Evolutionary conservation across 2,329 filamentous ascomycete genomes (phyloP), one percentile per base, ranked within the genome.

Genomic region (Rhytidhysteron rufulum): DNA sequence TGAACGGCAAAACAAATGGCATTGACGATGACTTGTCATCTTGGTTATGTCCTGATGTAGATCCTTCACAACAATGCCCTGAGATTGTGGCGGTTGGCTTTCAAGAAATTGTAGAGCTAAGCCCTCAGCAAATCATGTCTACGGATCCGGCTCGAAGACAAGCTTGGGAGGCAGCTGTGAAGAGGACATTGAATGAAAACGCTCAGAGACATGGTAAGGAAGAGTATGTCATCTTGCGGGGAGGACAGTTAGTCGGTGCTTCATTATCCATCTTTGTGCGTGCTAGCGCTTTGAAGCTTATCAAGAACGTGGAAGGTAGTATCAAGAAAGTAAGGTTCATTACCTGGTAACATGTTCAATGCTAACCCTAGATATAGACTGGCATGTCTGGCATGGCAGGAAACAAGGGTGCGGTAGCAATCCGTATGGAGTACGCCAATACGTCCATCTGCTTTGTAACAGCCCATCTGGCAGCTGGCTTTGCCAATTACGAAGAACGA

Each of bases 101-200:
- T 55, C 93, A 98, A 60, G 93, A 98, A 65, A 97, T 98, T 47
- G 93, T 98, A n/a, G 88, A 95, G 58, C 72, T 98, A 34, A 96
- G 88, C 54, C 93, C 94, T 13, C 91, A 97, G 62, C 93, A 98
- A 58, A 97, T 98, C 58, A 96, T 98, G 89, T 95, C 94, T 50
- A 97, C 90, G 44, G 91, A 98, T 60, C 93, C 93, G 1, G 81
- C 83, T 3, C 79, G 87, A 39, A 87, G 91, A 50, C 83, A 88
- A 48, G 71, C 83, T 16, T 98, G 93, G 93, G 93, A 98, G 62
- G 70, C 76, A 39, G 83, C 86, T 4, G 89, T 97, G 18, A 83
- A 84, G 49, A 74, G 73, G 33, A 88, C 84, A 11, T 68, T 98
- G 29, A 96, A 97, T 54, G 67, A 70, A 9, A 79, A 85, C 48